Conservation (phyloP, 2,329 filamentous ascomycete genomes). For the Tolypocladium inflatum region DNA sequence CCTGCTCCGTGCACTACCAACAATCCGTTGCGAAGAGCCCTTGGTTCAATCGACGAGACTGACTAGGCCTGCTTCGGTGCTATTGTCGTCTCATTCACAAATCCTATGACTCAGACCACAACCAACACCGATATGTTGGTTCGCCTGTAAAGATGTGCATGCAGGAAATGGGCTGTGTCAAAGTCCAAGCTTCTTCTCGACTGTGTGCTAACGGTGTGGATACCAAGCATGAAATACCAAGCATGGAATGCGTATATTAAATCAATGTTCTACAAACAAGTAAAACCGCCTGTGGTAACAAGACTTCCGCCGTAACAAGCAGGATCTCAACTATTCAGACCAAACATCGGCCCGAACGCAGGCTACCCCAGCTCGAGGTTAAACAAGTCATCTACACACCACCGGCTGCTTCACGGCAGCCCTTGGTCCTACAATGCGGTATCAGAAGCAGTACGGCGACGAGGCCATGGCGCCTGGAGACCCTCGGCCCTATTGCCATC, state of each 20-base stretch:
- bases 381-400: neutral
- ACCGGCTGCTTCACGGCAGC: neutral
- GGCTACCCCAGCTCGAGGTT: neutral
- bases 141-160: no score
- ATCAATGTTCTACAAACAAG: no score
- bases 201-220: no score
- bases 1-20: neutral
- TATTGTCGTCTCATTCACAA: neutral
- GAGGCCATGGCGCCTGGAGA: neutral
- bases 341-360: neutral
- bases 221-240: no score
- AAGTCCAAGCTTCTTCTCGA: no score
- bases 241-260: no score
- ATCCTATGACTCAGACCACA: neutral
- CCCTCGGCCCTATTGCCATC: neutral
- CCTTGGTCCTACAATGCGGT: neutral
- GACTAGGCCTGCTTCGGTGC: neutral
- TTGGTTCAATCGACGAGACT: neutral
- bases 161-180: no score
- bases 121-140: neutral
- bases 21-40: neutral
- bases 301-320: neutral
- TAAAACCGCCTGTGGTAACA: no score
- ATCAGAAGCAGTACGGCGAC: neutral
- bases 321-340: neutral